A percentile compares a stretch with the other conserved stretches of the same genome.
These are phyloP conservation scores for Eutrema yunnanense DNA, from an alignment of 345 rosid species.

Conservation along the genomic window DNA sequence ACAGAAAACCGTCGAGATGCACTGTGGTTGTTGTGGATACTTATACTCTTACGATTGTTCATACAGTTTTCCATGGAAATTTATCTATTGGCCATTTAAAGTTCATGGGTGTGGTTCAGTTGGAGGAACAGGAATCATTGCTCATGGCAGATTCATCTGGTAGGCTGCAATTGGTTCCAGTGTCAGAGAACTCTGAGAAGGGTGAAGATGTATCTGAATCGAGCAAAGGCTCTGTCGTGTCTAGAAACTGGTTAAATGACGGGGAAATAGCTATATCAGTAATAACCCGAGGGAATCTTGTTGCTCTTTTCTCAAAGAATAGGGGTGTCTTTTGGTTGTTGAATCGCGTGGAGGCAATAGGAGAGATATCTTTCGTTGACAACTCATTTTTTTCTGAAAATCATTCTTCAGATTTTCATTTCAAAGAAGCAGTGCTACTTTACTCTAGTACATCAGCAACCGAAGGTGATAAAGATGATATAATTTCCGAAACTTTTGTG, in stretches of 20 bases:
- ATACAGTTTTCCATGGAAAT: constrained; percentile 69
- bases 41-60: constrained; percentile 63
- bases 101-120: constrained; percentile 59
- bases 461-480: constrained; percentile 28
- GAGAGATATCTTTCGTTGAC: constrained; percentile 45
- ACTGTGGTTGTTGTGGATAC: constrained; percentile 74
- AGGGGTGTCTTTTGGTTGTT: constrained; percentile 59
- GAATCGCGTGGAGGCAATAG: constrained; percentile 41
- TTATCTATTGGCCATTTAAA: constrained; percentile 53
- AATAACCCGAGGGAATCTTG: constrained; percentile 39
- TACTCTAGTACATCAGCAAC: constrained; percentile 29
- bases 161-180: constrained; percentile 48
- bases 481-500: constrained; percentile 35
- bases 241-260: constrained; percentile 39
- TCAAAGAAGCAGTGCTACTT: constrained; percentile 53
- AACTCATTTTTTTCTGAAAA: constrained; percentile 30
- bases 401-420: constrained; percentile 22
- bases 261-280: constrained; percentile 47
- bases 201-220: constrained; percentile 36
- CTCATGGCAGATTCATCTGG: constrained; percentile 68
- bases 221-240: constrained; percentile 30
- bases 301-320: constrained; percentile 46
- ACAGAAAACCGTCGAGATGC: constrained; percentile 47
- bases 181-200: constrained; percentile 38
- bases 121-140: constrained; percentile 43